Percentiles rank a stretch among this genome's conserved stretches.
phyloP scores from a whole-genome alignment of 2,329 filamentous ascomycete species.

The Fusarium neocosmosporiellum region DNA sequence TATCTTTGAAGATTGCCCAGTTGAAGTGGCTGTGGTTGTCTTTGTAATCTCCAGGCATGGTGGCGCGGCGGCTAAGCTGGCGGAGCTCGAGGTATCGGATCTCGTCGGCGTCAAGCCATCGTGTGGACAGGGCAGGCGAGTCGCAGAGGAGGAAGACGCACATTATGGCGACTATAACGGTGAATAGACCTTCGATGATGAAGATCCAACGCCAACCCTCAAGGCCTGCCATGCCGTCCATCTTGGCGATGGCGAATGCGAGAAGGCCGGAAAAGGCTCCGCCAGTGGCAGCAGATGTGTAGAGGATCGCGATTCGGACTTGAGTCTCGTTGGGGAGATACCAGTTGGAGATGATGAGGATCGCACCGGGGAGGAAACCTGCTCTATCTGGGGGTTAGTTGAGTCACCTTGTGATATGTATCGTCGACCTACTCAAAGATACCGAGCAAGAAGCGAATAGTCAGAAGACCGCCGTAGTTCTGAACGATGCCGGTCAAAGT shows the following conservation, averaged over 20 bases:
- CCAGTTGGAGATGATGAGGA: conserved; percentile 44
- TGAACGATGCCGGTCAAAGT: conserved; percentile 51
- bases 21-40: not conserved
- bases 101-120: conserved; percentile 33
- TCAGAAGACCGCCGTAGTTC: conserved; percentile 54
- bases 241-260: conserved; percentile 54
- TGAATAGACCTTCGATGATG: conserved; percentile 19
- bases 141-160: not conserved
- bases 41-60: not conserved
- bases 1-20: conserved; percentile 47
- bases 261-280: conserved; percentile 59
- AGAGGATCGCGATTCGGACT: conserved; percentile 46
- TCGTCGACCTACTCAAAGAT: conserved; percentile 48
- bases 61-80: not conserved
- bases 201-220: conserved; percentile 31
- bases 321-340: conserved; percentile 41
- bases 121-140: not conserved
- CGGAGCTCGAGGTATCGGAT: not conserved
- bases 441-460: conserved; percentile 54
- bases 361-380: conserved; percentile 45
- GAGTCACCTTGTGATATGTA: not conserved
- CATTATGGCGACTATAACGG: conserved; percentile 11
- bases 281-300: conserved; percentile 3
- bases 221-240: conserved; percentile 20
- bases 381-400: conserved; percentile 35